Conservation (phyloP, 495 filamentous ascomycete genomes). For the Terfezia claveryi region DNA sequence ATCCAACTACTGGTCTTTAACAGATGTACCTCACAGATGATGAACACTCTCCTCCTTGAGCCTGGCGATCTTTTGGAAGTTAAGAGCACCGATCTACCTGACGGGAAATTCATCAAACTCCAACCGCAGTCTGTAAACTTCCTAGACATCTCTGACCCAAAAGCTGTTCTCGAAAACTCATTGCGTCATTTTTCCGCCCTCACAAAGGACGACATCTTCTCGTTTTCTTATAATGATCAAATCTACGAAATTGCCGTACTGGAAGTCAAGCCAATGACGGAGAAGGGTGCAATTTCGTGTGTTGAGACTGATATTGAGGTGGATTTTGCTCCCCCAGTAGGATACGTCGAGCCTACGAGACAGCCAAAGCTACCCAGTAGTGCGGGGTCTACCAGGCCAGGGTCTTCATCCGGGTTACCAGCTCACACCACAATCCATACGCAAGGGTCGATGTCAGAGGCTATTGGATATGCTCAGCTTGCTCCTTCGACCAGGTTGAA, state of each 20-base stretch:
- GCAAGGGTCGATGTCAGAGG: slow-evolving; percentile 84
- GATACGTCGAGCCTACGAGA: slow-evolving; percentile 70
- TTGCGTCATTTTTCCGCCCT: slow-evolving; percentile 88
- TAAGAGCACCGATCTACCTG: slow-evolving; percentile 75
- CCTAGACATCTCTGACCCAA: slow-evolving; percentile 88
- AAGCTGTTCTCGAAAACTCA: slow-evolving; percentile 90
- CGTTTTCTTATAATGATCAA: slow-evolving; percentile 84
- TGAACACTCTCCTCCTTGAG: slow-evolving; percentile 73
- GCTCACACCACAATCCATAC: slow-evolving; percentile 35
- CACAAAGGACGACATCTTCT: slow-evolving; percentile 80
- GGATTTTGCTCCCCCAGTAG: slow-evolving; percentile 82
- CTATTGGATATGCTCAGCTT: slow-evolving; percentile 93
- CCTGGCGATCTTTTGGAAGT: slow-evolving; percentile 86
- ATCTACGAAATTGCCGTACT: slow-evolving; percentile 79
- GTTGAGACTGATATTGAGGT: slow-evolving; percentile 88
- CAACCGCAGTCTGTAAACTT: slow-evolving; percentile 81
- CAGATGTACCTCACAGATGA: slow-evolving; percentile 76
- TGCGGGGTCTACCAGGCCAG: slow-evolving; percentile 41
- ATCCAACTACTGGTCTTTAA: background rate
- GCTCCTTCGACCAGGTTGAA: slow-evolving; percentile 49
- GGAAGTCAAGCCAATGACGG: slow-evolving; percentile 59
- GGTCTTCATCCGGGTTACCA: slow-evolving; percentile 23
- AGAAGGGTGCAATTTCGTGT: slow-evolving; percentile 65
- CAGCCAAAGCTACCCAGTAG: slow-evolving; percentile 26
- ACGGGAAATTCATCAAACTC: slow-evolving; percentile 79